Conservation (phyloP, 179 eudicot species). For the Beta corolliflora region DNA sequence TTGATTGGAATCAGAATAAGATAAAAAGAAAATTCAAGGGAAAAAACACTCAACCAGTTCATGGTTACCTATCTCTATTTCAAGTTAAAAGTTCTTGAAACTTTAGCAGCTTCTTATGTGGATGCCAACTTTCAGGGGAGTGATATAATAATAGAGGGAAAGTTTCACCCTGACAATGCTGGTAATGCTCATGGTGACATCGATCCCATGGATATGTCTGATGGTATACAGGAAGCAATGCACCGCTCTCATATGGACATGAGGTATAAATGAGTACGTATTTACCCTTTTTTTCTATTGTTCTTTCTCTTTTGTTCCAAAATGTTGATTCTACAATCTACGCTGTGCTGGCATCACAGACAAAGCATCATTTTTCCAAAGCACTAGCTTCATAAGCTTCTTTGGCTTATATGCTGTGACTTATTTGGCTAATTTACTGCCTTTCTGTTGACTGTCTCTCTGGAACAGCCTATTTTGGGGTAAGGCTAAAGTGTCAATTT, state of each 20-base stretch:
- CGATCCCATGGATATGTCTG: constrained; percentile 94
- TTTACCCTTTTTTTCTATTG: constrained; percentile 23
- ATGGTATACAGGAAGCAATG: constrained; percentile 96
- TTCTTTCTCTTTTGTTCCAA: not conserved
- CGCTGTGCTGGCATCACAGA: not conserved
- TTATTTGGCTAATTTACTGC: not conserved
- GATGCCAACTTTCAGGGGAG: constrained; percentile 46
- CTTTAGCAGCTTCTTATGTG: constrained; percentile 55
- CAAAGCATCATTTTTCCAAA: not conserved
- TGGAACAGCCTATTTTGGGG: not conserved
- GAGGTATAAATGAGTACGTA: constrained; percentile 72
- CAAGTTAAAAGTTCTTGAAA: constrained; percentile 49
- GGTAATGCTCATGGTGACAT: constrained; percentile 55
- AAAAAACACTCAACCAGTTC: not conserved
- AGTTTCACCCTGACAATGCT: constrained; percentile 29
- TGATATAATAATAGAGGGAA: constrained; percentile 47
- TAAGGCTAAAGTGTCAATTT: not conserved
- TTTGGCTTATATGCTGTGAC: not conserved
- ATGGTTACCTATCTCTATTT: not conserved
- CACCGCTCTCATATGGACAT: constrained; percentile 93
- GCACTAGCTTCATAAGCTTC: not conserved
- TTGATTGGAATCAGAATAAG: not conserved
- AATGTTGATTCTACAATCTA: not conserved
- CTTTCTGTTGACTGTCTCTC: not conserved
- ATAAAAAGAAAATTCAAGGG: not conserved